A percentile compares a stretch with the other conserved stretches of the same genome.
Evolutionary conservation across 768 basidiomycete genomes (phyloP).

Genomic region (Termitomyces sp.): DNA sequence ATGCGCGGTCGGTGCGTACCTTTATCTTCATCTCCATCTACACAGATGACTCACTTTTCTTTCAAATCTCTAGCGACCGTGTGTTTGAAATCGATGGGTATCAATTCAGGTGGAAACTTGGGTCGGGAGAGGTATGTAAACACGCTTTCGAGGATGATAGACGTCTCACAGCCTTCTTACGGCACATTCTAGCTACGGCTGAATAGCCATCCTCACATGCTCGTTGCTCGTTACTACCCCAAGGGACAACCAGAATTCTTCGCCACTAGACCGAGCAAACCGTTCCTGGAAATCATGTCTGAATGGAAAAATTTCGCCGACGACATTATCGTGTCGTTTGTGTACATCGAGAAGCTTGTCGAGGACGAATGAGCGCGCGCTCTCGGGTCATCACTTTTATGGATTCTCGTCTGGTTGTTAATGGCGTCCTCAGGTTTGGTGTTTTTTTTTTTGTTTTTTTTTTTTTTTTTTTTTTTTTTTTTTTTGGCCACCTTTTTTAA

Average conservation of each 20-base stretch:
- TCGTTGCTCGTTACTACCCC: slow-evolving; percentile 18
- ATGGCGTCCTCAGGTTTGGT: no score
- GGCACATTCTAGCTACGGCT: slow-evolving; percentile 10
- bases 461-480: no score
- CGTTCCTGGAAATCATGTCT: slow-evolving; percentile 23
- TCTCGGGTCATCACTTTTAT: background rate
- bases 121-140: slow-evolving; percentile 4
- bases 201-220: slow-evolving; percentile 9
- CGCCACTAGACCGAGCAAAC: slow-evolving; percentile 8
- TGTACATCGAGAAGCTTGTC: slow-evolving; percentile 27
- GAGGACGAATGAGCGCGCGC: slow-evolving; percentile 13
- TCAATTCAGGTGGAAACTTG: slow-evolving; percentile 20
- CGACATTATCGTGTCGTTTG: slow-evolving; percentile 26
- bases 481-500: no score
- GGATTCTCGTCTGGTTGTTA: background rate
- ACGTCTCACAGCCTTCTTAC: background rate
- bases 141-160: background rate
- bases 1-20: slow-evolving; percentile 18
- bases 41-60: background rate
- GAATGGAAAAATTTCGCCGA: slow-evolving; percentile 27
- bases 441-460: no score
- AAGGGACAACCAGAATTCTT: slow-evolving; percentile 8
- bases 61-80: slow-evolving; percentile 14
- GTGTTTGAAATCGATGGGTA: slow-evolving; percentile 20
- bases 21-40: background rate